Evolutionary conservation across 2,329 filamentous ascomycete species (phyloP).

Genomic region (Proliferodiscus dingleyae): DNA sequence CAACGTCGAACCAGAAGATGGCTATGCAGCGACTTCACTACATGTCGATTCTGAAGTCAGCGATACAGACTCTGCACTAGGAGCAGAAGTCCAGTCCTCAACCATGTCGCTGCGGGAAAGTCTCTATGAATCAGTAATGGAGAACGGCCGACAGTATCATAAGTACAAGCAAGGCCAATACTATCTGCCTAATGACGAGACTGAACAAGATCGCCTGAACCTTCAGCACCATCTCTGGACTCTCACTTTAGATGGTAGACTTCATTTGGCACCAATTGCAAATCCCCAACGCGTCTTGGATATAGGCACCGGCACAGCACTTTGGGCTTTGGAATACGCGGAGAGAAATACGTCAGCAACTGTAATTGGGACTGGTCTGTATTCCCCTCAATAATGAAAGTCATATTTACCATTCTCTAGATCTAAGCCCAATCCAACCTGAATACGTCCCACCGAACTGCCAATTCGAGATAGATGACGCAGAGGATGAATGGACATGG

Average conservation of each 20-base stretch:
- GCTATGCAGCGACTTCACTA: conserved; percentile 10
- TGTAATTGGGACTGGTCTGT: conserved; percentile 9
- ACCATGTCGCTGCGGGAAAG: conserved; percentile 14
- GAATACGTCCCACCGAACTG: conserved; percentile 40
- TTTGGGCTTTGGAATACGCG: conserved; percentile 21
- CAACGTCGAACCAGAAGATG: conserved; percentile 5
- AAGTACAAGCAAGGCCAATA: conserved; percentile 34
- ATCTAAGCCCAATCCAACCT: conserved; percentile 11
- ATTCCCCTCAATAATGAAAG: neutral
- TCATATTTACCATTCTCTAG: conserved; percentile 1
- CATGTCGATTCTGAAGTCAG: conserved; percentile 10
- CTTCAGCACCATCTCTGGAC: conserved; percentile 15
- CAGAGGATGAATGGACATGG: conserved; percentile 34
- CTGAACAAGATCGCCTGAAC: conserved; percentile 37
- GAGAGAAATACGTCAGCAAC: conserved; percentile 7
- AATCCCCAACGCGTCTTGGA: conserved; percentile 20
- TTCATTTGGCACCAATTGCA: conserved; percentile 11
- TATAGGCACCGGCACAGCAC: conserved; percentile 31
- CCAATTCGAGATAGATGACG: conserved; percentile 47
- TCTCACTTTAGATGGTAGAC: conserved; percentile 12
- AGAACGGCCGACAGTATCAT: conserved; percentile 20
- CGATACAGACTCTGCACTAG: conserved; percentile 12
- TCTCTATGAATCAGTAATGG: conserved; percentile 15
- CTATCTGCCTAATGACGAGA: conserved; percentile 49
- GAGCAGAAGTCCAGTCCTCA: conserved; percentile 8